Evolutionary conservation across 192 early-diverging fungal genomes (phyloP), one percentile per base, ranked within the genome.

Genomic region (Coemansia sp.): DNA sequence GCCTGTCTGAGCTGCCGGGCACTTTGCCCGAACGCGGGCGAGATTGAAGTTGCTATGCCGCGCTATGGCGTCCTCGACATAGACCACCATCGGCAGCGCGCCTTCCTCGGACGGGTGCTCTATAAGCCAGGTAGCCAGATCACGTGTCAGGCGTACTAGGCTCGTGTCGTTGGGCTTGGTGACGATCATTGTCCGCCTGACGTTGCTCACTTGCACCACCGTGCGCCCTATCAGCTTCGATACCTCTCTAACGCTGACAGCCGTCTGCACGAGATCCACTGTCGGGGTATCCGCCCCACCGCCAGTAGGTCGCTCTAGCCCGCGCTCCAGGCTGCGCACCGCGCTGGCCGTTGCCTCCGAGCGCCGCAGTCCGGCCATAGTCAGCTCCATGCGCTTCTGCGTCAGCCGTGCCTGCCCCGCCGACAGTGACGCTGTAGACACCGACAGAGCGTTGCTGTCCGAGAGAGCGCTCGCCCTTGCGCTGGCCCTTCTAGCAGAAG

Each of bases 91-190:
- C 10, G 69, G 71, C 61, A 45, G 45, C 63, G 59, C 42, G 56
- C 66, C 60, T 18, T 63, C 50, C 21, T 37, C 55, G 28, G 36
- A 40, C 10, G 63, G 51, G 21, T 66, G 46, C 43, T 76, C 78
- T 7, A 88, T 86, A 48, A 93, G 85, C 87, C 88, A 90, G 7
- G 86, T 39, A 1, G 89, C 86, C 53, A 93, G 73, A 35, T 91
- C 84, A 2, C 88, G 84, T 24, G 91, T 93, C 68, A 88, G 79
- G 21, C 79, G 74, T 13, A 93, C 76, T 5, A 93, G 77, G 8
- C 82, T 81, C 11, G 74, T 63, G 72, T 93, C 90, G 24, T 85
- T 84, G 21, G 89, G 89, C 69, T 93, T 93, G 2, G 90, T 90
- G 33, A 93, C 88, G 48, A 93, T 87, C 88, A 93, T 89, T 7